Evolutionary conservation across 352 stramenopile species (phyloP), one percentile per base, ranked within the genome.

Genomic region (Phytopythium aichiense): DNA sequence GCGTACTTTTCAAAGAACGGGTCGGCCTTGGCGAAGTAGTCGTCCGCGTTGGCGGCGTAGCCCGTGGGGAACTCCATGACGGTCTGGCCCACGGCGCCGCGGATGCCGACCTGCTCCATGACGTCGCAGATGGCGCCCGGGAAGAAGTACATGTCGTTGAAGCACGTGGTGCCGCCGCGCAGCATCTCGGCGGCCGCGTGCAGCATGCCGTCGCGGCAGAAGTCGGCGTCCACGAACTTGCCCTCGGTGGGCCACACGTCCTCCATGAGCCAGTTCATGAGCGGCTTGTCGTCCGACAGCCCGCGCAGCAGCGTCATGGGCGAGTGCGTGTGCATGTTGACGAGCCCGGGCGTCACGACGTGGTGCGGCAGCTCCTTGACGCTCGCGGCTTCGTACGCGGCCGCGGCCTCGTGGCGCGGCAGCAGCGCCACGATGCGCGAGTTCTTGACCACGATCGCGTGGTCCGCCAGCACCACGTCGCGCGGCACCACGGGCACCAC

Each of bases 71-170:
- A 95, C 58, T 95, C 77, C 53, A 95, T 64, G 40, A 93, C 64
- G 51, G 86, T 73, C 64, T 88, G 76, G 7, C 84, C 84, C 37
- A 94, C 73, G 22, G 81, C 71, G 1, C 68, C 84, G 18, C 89
- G 84, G 28, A 97, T 81, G 31, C 88, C 88, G 12, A 87, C 77
- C 11, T 64, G 25, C 56, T 91, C 73, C 23, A 94, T 59, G 13
- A 84, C 86, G 16, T 76, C 57, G 38, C 76, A 83, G 9, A 74
- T 69, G 11, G 81, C 72, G 3, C 87, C 65, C 0, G 83, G 72
- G 65, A 93, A 95, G 67, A 94, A 95, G 79, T 95, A 96, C 89
- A 97, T 97, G 72, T 97, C 88, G 58, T 95, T 95, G 69, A 84
- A 94, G 69, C 88, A 96, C 18, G 89, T 97, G 30, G 87, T 95